Base-by-base conservation (phyloP, 805 yeast species). In the Jamesozyma lodderae region DNA sequence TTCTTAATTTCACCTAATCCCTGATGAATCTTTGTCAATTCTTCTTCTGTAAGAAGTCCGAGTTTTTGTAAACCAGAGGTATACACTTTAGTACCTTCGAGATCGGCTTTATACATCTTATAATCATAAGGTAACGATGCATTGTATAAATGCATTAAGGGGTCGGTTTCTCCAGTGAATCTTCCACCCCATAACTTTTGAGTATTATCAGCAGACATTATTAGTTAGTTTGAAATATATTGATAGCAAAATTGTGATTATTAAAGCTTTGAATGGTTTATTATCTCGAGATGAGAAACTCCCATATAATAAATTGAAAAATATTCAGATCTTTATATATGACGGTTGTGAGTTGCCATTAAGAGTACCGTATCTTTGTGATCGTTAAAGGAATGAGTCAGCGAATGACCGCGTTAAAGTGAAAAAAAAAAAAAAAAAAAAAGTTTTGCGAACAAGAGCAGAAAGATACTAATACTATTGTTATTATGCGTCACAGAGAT, bases 151-250 rank as follows among this genome's bases (percentile, higher is more conserved):
- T 92, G 94, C 99, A 92, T 92, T 56, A 92, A 68, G 3, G 99
- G 99, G 54, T 92, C 99, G 21, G 95, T 79, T 45, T 90, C 90
- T 34, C 94, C 97, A 43, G 96, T 90, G 67, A 90, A 90, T 64
- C 98, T 77, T 53, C 97, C 98, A 53, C 98, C 98, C 98, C 98
- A 90, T 48, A 90, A 69, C 62, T 79, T 88, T 52, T 68, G 70
- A 64, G 81, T 47, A 25, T 37, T 26, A 13, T 33, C 11, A 8
- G 21, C 20, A 22, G 36, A 37, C 37, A 37, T 37, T n/a, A 8
- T 28, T 10, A 3, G 9, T 11, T 14, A 14, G 7, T 35, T 7
- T 28, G 32, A 6, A 9, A 11, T 23, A 11, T 23, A 9, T 9
- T 23, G 8, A 11, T 23, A 23, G 25, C 25, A 23, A 11, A 23